These are phyloP conservation scores for Salvia miltiorrhiza DNA, from an alignment of 257 asterid genomes.

Conservation along the genomic window DNA sequence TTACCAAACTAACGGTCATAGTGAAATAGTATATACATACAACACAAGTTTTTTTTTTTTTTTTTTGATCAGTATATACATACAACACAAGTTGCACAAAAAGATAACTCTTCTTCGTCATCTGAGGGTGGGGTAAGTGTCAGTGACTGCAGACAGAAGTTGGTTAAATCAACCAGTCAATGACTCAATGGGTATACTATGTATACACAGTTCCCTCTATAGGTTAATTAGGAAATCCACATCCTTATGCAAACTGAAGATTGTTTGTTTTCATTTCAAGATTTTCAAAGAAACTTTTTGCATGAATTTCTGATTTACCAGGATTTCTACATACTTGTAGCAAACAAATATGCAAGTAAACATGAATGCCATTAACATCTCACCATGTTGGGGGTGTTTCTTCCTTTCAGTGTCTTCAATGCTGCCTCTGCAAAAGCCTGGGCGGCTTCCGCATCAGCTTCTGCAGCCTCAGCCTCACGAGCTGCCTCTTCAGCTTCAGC, in stretches of 20 bases:
- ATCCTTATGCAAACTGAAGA: background rate
- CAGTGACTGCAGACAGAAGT: background rate
- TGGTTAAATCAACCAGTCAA: background rate
- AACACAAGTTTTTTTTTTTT: no score
- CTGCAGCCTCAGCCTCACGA: constrained; percentile 88
- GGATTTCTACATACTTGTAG: background rate
- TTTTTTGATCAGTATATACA: no score
- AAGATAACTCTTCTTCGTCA: background rate
- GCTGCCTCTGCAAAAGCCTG: constrained; percentile 95
- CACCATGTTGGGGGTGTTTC: constrained; percentile 65
- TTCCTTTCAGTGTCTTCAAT: constrained; percentile 62
- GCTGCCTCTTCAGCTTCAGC: constrained; percentile 98
- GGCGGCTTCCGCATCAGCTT: constrained; percentile 94
- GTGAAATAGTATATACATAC: background rate
- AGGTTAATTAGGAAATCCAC: background rate
- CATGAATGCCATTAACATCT: constrained; percentile 21
- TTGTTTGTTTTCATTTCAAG: background rate
- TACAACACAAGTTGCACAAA: background rate
- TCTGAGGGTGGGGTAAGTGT: background rate
- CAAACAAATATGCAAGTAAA: background rate
- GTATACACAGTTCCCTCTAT: background rate
- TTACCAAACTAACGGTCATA: background rate
- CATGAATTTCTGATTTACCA: background rate
- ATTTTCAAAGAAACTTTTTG: background rate
- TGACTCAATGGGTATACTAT: background rate